Evolutionary conservation across 345 rosid species (phyloP), one percentile per base, ranked within the genome.

Genomic region (Dipteronia sinensis): DNA sequence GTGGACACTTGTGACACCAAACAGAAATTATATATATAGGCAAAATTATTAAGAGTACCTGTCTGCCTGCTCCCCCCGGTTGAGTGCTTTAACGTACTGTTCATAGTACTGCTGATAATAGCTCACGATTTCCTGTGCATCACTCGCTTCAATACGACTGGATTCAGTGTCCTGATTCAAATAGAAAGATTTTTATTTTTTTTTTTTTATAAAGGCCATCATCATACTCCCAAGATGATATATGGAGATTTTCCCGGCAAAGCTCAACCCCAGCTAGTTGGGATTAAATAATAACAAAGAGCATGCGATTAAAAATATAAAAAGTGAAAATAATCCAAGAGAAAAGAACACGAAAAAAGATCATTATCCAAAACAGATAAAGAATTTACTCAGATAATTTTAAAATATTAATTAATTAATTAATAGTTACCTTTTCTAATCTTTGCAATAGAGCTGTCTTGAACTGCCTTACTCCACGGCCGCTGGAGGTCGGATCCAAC

Each of bases 31-130:
- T 49, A 22, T n/a, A n/a, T 53, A 31, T 3, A 3, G 1, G 7
- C 47, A 44, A 64, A 73, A 68, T 72, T 38, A 69, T 73, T 69
- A 27, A n/a, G n/a, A 11, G 71, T 78, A 96, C 99, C 98, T 87
- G 87, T 96, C 97, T 58, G 99, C 98, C 83, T 94, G 96, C 79
- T 94, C 98, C 55, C 98, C 98, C 83, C 94, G 90, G 79, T 91
- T 97, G 83, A 96, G 89, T 80, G 97, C 89, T 86, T 92, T 81
- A 76, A 94, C 97, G 81, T 94, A 96, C 69, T 90, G 93, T 78
- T 94, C 96, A 81, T 94, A 96, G 79, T 94, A 96, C 79, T 94
- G 95, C 68, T 94, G 91, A 79, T 96, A 96, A 84, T 87, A 96
- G 88, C 95, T 89, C 86, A 89, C 92, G 65, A 96, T 93, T 92